Base-by-base conservation (phyloP, 2,329 filamentous ascomycete genomes). In the Claviceps sorghi region DNA sequence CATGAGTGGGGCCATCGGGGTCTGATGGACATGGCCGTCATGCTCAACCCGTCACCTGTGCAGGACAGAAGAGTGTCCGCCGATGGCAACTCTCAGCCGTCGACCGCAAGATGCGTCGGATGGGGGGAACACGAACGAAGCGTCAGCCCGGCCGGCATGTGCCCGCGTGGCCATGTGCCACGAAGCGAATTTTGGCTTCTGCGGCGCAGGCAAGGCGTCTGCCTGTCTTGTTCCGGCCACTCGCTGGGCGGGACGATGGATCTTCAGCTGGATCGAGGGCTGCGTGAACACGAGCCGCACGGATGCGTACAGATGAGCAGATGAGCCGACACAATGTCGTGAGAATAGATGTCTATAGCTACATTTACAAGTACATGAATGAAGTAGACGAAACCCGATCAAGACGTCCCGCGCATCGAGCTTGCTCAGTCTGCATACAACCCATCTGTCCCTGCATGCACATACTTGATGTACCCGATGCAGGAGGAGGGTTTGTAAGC, bases 121-220 rank as follows among this genome's bases (percentile, higher is more conserved):
- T 21, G 44, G 26, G 26, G 26, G 3, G 83, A 82, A 49, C 34
- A 49, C 47, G 47, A 48, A 36, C 19, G 11, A 49, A 17, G 11
- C 46, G 34, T 49, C 34, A 40, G 8, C 47, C 21, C n/a, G 15
- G 46, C 34, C 34, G 34, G 32, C 13, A 48, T 13, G 26, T 7
- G 46, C 19, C 19, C 22, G 15, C 30, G 19, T 48, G 19, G 21
- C 32, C 21, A 36, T 29, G 15, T 13, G 10, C 13, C 45, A 34
- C 13, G 10, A 2, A 36, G 10, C 45, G 36, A 9, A 17, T n/a
- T 29, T 17, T 36, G 34, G 47, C 19, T 40, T 38, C 17, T n/a
- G 40, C 17, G 47, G 21, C 21, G 47, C 32, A 49, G 7, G 21
- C 7, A 29, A 49, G 21, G 42, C 13, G 13, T 7, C 22, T 5